phyloP scores from a whole-genome alignment of 164 flowering plant species.

The Brasenia schreberi region DNA sequence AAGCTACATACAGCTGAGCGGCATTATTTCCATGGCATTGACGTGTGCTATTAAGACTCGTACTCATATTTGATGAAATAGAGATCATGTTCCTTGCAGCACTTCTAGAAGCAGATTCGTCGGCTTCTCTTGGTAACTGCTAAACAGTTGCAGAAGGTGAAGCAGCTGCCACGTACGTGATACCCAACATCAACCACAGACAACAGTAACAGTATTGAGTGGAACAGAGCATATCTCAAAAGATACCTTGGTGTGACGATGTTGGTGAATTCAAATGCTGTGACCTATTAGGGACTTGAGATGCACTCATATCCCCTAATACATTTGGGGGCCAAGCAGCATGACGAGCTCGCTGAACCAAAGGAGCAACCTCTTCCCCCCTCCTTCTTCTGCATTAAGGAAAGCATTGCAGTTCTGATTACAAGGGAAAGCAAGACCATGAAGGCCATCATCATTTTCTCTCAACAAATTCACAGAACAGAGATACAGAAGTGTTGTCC shows the following conservation, averaged over 20 bases:
- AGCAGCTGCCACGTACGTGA: neutral
- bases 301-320: conserved; percentile 9
- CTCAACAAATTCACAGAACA: too few species aligned
- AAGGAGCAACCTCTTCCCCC: conserved; percentile 38
- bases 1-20: neutral
- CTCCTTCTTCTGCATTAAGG: conserved; percentile 43
- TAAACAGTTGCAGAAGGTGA: neutral
- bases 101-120: neutral
- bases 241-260: conserved; percentile 1
- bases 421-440: too few species aligned
- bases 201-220: neutral
- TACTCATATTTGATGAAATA: neutral
- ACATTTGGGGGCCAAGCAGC: conserved; percentile 67
- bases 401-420: too few species aligned
- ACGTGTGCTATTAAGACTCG: neutral
- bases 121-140: neutral
- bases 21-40: neutral
- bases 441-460: too few species aligned
- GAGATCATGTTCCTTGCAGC: neutral
- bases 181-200: neutral
- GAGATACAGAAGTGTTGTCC: too few species aligned
- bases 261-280: neutral
- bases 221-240: neutral
- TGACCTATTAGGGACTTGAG: neutral
- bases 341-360: conserved; percentile 63